Conservation (phyloP, 2,329 filamentous ascomycete species). For the Aspergillus sp. region DNA sequence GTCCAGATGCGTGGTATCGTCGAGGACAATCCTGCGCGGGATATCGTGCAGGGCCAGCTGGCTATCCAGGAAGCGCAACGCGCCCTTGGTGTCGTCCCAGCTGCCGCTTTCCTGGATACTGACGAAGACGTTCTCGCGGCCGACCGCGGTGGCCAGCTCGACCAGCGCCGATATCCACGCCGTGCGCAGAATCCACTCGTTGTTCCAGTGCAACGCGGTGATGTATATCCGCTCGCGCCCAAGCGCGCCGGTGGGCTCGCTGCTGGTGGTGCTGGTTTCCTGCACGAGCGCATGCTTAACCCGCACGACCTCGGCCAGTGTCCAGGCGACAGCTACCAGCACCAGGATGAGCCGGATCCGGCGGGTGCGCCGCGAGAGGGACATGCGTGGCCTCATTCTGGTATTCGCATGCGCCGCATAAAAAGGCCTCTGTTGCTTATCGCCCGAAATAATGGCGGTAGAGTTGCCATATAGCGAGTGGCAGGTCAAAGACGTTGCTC, state of each 20-base stretch:
- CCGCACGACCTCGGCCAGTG: neutral
- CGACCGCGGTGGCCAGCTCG: conserved; percentile 47
- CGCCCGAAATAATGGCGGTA: too few species aligned
- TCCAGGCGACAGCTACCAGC: neutral
- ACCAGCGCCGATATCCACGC: conserved; percentile 57
- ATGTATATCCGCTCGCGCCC: conserved; percentile 48
- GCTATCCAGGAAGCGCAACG: conserved; percentile 48
- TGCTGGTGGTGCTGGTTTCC: neutral
- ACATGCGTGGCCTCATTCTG: neutral
- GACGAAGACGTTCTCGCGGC: conserved; percentile 57
- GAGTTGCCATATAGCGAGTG: too few species aligned
- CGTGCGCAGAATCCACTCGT: conserved; percentile 48
- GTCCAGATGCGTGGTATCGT: conserved; percentile 50
- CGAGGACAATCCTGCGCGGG: conserved; percentile 46
- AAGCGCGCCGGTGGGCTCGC: conserved; percentile 6
- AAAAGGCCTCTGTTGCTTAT: too few species aligned
- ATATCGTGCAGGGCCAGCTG: conserved; percentile 47
- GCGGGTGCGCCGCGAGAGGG: neutral
- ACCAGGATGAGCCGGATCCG: neutral
- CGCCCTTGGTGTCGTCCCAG: conserved; percentile 58
- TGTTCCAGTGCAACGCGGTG: conserved; percentile 60
- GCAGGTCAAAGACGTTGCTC: too few species aligned
- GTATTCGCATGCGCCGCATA: conserved; percentile 6
- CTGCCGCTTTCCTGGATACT: conserved; percentile 61
- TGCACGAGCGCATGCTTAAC: neutral